Conservation (phyloP, 2,329 filamentous ascomycete species). For the Hypoxylon sp. region DNA sequence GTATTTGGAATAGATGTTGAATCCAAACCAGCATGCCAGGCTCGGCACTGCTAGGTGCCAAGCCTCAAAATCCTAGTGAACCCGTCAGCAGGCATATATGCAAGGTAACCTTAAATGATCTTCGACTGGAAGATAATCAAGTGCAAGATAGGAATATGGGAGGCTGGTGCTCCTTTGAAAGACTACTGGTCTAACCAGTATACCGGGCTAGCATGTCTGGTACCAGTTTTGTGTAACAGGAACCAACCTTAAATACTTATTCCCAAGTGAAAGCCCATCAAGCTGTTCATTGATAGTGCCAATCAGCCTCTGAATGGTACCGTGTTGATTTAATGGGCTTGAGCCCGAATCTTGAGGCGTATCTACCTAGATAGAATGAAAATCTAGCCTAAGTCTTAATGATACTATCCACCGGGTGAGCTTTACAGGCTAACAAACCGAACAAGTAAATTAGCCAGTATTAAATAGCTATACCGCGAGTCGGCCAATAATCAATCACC, state of each 20-base stretch:
- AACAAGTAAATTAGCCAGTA: neutral
- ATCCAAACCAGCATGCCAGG: no score
- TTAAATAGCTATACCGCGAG: neutral
- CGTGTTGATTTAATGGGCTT: no score
- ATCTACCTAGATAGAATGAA: neutral
- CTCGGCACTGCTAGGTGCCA: no score
- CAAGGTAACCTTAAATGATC: no score
- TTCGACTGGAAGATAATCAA: no score
- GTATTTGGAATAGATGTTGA: no score
- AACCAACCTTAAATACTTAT: neutral
- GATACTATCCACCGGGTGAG: neutral
- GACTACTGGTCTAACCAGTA: neutral
- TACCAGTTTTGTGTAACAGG: neutral
- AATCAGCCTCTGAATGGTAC: no score
- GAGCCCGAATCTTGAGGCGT: neutral
- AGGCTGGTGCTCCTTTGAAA: neutral
- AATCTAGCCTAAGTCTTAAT: neutral
- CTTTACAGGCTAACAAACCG: neutral
- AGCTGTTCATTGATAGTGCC: no score
- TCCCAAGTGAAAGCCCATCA: no score
- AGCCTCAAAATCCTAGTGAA: no score
- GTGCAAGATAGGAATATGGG: no score
- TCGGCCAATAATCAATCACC: neutral
- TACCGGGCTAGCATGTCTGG: neutral
- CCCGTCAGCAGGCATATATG: no score